Evolutionary conservation across 345 rosid species (phyloP), one percentile per base, ranked within the genome.

Genomic region (Aurinia saxatilis): DNA sequence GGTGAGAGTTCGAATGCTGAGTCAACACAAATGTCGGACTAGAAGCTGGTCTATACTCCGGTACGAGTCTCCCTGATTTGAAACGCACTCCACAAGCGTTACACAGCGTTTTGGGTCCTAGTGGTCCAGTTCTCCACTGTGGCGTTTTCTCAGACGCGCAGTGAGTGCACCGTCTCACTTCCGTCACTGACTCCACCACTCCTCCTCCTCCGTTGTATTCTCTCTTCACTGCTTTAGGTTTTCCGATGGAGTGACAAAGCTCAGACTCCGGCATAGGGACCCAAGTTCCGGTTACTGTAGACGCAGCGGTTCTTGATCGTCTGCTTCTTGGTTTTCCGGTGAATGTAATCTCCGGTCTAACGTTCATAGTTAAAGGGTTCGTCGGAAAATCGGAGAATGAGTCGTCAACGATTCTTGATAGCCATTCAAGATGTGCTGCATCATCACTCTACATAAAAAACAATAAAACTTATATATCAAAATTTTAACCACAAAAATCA

Each of bases 71-170:
- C 4, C 95, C 95, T 23, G 90, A 87, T 65, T 87, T 87, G 67
- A 66, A 87, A 38, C 90, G 81, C 3, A 87, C 91, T 2, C 95
- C 95, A 15, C 95, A 87, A 0, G 95, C 95, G 69, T 87, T 87
- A 50, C 95, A 87, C 14, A 87, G 76, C 27, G 90, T 82, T 69
- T 87, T 87, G 7, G 95, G 95, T 0, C 95, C 95, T 12, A 81
- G 60, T 0, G 95, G 95, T 10, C 95, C 95, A 9, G 95, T 81
- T 31, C 95, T 70, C 95, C 95, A 87, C 71, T 87, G 95, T 7
- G 95, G 95, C 42, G 95, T 87, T 74, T 81, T 87, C 83, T 84
- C 90, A 10, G 95, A 82, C 13, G 90, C 81, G 52, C 95, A 87
- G 67, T 87, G 95, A 4, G 80, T 78, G 74, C 95, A 87, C 34